Evolutionary conservation across 176 grass and related monocot species (phyloP).

Genomic region (Lolium perenne): DNA sequence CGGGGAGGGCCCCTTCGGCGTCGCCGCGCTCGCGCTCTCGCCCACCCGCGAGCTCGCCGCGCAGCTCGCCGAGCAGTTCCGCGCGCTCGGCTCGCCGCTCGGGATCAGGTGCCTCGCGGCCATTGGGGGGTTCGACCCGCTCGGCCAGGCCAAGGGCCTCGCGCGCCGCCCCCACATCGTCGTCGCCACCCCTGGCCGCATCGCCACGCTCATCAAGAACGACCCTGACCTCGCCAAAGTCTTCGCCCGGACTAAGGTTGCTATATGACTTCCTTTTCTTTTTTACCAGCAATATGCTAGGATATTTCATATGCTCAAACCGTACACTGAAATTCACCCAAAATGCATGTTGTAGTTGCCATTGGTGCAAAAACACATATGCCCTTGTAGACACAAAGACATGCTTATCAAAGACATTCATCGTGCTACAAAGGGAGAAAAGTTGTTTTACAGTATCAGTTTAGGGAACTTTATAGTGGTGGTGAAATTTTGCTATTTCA

Average conservation of each 20-base stretch:
- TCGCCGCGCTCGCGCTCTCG: slow-evolving; percentile 77
- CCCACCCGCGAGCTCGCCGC: slow-evolving; percentile 84
- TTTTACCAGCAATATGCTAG: not conserved
- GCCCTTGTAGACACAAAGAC: not conserved
- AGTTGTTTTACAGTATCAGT: not conserved
- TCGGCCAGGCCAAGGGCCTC: slow-evolving; percentile 78
- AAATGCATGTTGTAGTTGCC: not conserved
- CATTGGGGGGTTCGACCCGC: slow-evolving; percentile 80
- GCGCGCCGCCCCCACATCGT: slow-evolving; percentile 76
- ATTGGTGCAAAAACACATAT: not conserved
- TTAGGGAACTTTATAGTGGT: not conserved
- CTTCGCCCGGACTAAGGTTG: slow-evolving; percentile 79
- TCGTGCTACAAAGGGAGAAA: not conserved
- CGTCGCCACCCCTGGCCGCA: slow-evolving; percentile 84
- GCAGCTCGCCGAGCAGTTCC: slow-evolving; percentile 93
- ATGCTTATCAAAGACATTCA: not conserved
- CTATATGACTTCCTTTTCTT: not conserved
- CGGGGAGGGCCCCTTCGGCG: slow-evolving; percentile 74
- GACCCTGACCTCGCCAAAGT: slow-evolving; percentile 79
- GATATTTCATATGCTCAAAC: not conserved
- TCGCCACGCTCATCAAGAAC: slow-evolving; percentile 70
- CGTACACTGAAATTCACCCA: not conserved
- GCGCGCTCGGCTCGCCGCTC: slow-evolving; percentile 76
- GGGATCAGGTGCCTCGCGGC: slow-evolving; percentile 78
- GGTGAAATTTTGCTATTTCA: not conserved